Evolutionary conservation across 148 eudicot genomes (phyloP), one percentile per base, ranked within the genome.

Genomic region (Chenopodium album): DNA sequence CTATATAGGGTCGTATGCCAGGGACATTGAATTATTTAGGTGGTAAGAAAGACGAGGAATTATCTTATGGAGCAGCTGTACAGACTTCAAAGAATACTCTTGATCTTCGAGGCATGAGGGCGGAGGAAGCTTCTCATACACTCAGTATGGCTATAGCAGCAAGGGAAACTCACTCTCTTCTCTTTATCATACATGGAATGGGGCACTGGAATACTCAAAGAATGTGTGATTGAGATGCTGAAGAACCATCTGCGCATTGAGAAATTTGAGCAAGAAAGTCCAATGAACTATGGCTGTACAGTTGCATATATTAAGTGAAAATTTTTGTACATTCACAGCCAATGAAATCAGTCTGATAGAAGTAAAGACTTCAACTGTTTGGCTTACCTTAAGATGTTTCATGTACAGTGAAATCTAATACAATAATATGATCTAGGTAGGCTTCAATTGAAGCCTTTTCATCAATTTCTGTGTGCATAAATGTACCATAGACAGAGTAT

Each of bases 261-360:
- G 70, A 95, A 91, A 86, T 93, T 95, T 87, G 98, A 93, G 78
- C 97, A 92, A 87, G 98, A 95, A 80, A 93, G 90, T 86, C 90
- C 93, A 14, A 82, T 88, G 90, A 95, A 93, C 83, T 93, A 91
- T 84, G 98, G 98, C n/a, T 95, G 98, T 88, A 95, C 98, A 79
- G 94, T 91, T 86, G 99, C 98, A 79, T 90, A 86, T 89, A 87
- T 95, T 71, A 91, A 93, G 82, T 95, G 84, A 90, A 76, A 80
- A 4, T 79, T 73, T 44, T 29, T 66, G 47, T 20, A 56, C 4
- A 73, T 63, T 47, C 46, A 70, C 12, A 64, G 17, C 23, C 80
- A 70, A 28, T 23, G 34, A 71, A 44, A 72, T 76, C 22, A 29
- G 77, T 47, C 32, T 71, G 6, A 54, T 50, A 62, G 60, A 52